These are phyloP conservation scores for Circinella umbellata DNA, from an alignment of 371 early-diverging fungal species.

Conservation along the genomic window DNA sequence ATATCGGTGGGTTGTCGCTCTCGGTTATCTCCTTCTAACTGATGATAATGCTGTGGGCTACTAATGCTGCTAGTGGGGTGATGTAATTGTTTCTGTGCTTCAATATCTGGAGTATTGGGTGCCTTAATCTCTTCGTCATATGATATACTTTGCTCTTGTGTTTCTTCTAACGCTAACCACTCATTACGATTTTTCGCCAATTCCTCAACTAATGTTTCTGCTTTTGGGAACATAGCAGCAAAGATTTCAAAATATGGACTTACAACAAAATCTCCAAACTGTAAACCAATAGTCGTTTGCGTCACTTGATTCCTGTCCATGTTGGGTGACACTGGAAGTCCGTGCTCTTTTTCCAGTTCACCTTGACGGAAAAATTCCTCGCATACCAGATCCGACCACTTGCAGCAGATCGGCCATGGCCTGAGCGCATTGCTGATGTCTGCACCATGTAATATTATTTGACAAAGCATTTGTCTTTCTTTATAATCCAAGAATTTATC, in stretches of 20 bases:
- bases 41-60: background rate
- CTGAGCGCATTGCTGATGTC: slow-evolving; percentile 89
- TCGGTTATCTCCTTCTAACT: slow-evolving; percentile 11
- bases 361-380: slow-evolving; percentile 89
- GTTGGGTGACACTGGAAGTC: slow-evolving; percentile 82
- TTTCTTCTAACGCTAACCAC: slow-evolving; percentile 39
- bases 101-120: slow-evolving; percentile 1
- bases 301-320: slow-evolving; percentile 82
- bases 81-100: background rate
- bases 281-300: slow-evolving; percentile 77
- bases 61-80: background rate
- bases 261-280: slow-evolving; percentile 86
- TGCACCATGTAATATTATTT: slow-evolving; percentile 81
- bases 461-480: slow-evolving; percentile 67
- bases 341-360: slow-evolving; percentile 74
- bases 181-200: slow-evolving; percentile 40
- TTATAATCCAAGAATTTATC: slow-evolving; percentile 25
- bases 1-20: slow-evolving; percentile 35
- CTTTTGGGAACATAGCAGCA: slow-evolving; percentile 73
- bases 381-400: slow-evolving; percentile 87
- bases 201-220: slow-evolving; percentile 43
- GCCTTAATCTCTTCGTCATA: slow-evolving; percentile 5
- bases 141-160: slow-evolving; percentile 13
- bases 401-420: slow-evolving; percentile 82
- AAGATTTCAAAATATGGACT: slow-evolving; percentile 86